Conservation (phyloP, 1,284 basidiomycete genomes). For the Leccinum laetum region DNA sequence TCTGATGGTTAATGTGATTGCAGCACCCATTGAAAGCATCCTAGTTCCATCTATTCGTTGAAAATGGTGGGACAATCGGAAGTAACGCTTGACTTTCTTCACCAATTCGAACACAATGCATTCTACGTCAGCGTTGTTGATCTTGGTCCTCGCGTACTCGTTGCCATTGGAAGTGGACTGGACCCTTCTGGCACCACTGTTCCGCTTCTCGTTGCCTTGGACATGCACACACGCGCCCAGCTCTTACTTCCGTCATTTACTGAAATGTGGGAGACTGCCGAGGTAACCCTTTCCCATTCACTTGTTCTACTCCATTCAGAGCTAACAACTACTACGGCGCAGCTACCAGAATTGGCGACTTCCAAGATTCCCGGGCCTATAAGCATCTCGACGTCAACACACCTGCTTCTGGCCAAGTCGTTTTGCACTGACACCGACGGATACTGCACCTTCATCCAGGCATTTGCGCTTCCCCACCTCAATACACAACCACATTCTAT, state of each 20-base stretch:
- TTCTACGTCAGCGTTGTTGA: conserved; percentile 2
- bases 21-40: no score
- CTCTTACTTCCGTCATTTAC: neutral
- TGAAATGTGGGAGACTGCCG: neutral
- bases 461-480: conserved; percentile 16
- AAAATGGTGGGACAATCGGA: conserved; percentile 1
- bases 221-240: conserved; percentile 12
- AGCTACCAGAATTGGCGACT: conserved; percentile 1
- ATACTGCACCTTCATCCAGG: conserved; percentile 12
- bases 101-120: conserved; percentile 6
- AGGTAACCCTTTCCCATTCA: conserved; percentile 1
- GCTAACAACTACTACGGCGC: neutral
- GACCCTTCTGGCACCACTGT: neutral
- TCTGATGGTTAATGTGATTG: no score
- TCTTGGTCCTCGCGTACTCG: conserved; percentile 18
- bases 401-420: conserved; percentile 14
- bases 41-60: conserved; percentile 17
- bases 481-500: neutral
- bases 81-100: neutral
- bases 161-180: conserved; percentile 7
- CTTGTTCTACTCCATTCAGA: neutral
- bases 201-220: conserved; percentile 15
- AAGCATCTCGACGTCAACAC: conserved; percentile 22
- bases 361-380: neutral
- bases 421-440: neutral